Conservation (phyloP, 345 rosid genomes). For the Cardamine resedifolia region DNA sequence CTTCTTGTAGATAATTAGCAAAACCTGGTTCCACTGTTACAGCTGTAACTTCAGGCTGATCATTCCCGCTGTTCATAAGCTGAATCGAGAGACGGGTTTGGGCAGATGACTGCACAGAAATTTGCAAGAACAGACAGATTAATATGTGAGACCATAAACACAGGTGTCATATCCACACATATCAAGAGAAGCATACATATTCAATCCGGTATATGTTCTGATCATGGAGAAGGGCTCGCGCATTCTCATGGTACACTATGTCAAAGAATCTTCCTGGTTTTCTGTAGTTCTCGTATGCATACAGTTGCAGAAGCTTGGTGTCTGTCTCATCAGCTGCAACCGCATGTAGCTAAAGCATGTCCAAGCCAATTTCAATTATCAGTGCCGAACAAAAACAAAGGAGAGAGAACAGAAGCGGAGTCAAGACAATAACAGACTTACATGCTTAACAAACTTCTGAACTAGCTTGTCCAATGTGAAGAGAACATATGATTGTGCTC, state of each 20-base stretch:
- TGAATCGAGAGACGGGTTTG: conserved; percentile 70
- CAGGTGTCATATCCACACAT: background rate
- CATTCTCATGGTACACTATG: conserved; percentile 79
- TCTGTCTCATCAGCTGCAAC: conserved; percentile 90
- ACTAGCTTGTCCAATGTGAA: conserved; percentile 96
- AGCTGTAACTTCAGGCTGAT: conserved; percentile 90
- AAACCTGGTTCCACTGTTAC: conserved; percentile 86
- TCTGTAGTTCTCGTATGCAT: conserved; percentile 77
- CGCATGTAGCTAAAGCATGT: conserved; percentile 69
- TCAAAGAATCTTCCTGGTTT: conserved; percentile 72
- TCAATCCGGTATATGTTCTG: conserved; percentile 87
- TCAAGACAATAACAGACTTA: conserved; percentile 33
- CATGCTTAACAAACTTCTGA: conserved; percentile 91
- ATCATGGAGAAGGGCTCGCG: conserved; percentile 80
- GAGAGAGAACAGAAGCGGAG: conserved; percentile 14
- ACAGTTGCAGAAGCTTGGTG: conserved; percentile 82
- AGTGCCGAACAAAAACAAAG: background rate
- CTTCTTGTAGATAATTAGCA: conserved; percentile 71
- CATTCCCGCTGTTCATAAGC: conserved; percentile 83
- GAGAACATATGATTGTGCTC: conserved; percentile 90
- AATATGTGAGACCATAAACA: conserved; percentile 13
- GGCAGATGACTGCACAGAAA: conserved; percentile 54
- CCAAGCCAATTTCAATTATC: conserved; percentile 16
- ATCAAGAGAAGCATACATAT: conserved; percentile 61
- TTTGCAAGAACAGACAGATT: conserved; percentile 1